Evolutionary conservation across 148 eudicot species (phyloP).

Genomic region (Silene conica): DNA sequence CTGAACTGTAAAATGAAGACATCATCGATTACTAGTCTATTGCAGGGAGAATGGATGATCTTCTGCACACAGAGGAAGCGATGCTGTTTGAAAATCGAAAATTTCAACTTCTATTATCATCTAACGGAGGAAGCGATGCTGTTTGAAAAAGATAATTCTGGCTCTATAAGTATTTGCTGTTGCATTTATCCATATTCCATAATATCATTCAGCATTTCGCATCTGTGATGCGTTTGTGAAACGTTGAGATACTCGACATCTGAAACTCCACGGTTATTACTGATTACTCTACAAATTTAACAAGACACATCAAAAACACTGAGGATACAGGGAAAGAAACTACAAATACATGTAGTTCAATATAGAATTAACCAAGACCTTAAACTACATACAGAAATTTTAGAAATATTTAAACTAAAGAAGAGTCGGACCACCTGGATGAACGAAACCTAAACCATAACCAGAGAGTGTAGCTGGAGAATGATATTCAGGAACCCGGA

Average conservation of each 20-base stretch:
- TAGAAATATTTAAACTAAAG: background rate
- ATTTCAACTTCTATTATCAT: no score
- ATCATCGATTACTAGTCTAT: background rate
- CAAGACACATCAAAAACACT: background rate
- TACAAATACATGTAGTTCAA: background rate
- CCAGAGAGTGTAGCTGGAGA: background rate
- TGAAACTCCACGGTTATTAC: background rate
- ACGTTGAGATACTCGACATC: background rate
- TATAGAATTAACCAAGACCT: background rate
- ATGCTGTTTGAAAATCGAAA: no score
- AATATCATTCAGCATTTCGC: background rate
- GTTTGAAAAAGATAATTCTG: background rate
- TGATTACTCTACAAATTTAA: background rate
- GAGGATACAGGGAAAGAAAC: background rate
- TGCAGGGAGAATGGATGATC: background rate
- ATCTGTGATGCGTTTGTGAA: background rate
- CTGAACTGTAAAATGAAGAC: background rate
- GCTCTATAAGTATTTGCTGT: no score
- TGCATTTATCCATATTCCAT: no score
- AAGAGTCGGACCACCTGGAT: background rate
- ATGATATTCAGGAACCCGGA: background rate
- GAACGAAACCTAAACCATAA: conserved; percentile 10
- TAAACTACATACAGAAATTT: no score
- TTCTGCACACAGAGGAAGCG: background rate
- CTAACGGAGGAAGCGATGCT: background rate